Evolutionary conservation across 2,329 filamentous ascomycete species (phyloP).

Genomic region (Arthrobotrys conoides): DNA sequence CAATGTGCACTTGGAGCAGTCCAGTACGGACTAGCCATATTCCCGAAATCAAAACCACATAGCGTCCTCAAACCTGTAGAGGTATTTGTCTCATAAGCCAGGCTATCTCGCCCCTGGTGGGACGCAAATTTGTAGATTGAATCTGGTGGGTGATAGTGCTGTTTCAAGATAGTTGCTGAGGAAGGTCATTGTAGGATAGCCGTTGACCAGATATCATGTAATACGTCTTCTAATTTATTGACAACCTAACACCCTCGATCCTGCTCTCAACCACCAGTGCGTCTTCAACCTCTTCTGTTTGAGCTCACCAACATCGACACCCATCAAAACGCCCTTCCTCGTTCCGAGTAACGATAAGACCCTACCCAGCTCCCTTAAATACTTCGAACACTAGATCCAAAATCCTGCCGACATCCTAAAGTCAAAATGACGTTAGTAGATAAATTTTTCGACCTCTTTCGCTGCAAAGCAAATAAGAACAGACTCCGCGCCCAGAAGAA

Average conservation of each 20-base stretch:
- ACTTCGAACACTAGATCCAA: not conserved
- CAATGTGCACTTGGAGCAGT: too few species aligned
- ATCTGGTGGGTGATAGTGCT: too few species aligned
- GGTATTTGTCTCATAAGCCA: too few species aligned
- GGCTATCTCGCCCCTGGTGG: too few species aligned
- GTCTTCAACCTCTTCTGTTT: not conserved
- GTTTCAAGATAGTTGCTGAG: too few species aligned
- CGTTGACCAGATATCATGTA: too few species aligned
- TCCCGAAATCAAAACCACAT: too few species aligned
- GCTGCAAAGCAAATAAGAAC: not conserved
- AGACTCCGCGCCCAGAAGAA: not conserved
- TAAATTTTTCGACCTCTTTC: not conserved
- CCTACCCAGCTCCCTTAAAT: not conserved
- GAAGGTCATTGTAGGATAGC: too few species aligned
- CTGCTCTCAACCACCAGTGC: not conserved
- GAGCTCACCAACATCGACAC: not conserved
- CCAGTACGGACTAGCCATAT: too few species aligned
- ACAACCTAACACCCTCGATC: not conserved
- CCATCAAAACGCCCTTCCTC: not conserved
- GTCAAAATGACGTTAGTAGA: not conserved
- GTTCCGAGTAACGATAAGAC: not conserved
- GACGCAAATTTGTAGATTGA: too few species aligned
- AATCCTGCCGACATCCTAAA: not conserved
- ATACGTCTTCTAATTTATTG: too few species aligned
- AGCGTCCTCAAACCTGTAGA: too few species aligned